phyloP scores from a whole-genome alignment of 345 rosid genomes.

The Moricandia arvensis region DNA sequence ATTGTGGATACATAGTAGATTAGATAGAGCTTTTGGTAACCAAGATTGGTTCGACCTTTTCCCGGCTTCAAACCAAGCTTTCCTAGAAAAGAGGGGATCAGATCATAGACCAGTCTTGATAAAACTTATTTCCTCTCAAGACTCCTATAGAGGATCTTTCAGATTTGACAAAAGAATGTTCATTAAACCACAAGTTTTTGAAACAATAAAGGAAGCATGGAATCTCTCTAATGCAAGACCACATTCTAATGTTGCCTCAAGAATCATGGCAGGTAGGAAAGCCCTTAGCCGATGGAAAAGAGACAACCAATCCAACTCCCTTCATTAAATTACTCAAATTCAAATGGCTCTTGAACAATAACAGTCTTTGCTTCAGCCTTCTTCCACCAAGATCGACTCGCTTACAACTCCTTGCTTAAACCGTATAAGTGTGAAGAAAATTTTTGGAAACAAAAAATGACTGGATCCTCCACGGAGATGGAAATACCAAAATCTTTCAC shows the following conservation, averaged over 20 bases:
- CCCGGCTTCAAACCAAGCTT: not conserved
- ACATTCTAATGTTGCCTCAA: too few species aligned
- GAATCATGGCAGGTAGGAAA: not conserved
- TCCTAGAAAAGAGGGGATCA: not conserved
- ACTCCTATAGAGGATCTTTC: not conserved
- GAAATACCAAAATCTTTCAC: not conserved
- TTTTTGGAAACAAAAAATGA: not conserved
- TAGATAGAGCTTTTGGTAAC: too few species aligned
- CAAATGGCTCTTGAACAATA: not conserved
- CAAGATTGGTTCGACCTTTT: too few species aligned
- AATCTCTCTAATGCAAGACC: too few species aligned
- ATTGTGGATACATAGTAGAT: too few species aligned
- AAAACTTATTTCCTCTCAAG: not conserved
- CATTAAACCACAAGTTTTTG: not conserved
- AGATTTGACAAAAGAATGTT: not conserved
- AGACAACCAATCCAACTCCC: not conserved
- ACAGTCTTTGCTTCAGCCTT: not conserved
- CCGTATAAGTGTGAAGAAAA: not conserved
- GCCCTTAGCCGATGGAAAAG: not conserved
- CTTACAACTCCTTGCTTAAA: not conserved
- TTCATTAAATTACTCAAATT: fast-evolving
- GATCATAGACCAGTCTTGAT: not conserved
- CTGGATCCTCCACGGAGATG: not conserved
- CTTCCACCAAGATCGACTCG: not conserved
- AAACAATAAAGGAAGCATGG: not conserved